Evolutionary conservation across 768 basidiomycete genomes (phyloP), one percentile per base, ranked within the genome.

Genomic region (Mycena sanguinolenta): DNA sequence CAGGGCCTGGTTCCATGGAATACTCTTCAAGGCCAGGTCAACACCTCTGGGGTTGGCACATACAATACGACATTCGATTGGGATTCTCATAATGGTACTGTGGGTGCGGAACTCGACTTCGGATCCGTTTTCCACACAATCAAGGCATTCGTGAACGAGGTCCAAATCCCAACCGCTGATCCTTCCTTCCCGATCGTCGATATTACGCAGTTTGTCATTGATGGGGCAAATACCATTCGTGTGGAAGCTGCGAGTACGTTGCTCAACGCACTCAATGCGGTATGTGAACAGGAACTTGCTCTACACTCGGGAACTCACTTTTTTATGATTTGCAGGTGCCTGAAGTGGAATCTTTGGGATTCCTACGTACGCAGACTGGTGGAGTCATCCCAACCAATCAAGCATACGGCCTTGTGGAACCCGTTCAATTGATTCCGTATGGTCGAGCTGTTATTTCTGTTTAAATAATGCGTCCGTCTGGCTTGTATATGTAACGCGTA

Each of bases 1-100:
- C 58, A 63, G 30, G 72, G 72, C 4, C 55, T 73, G 21, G 69
- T 73, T 14, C 69, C 72, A 32, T 73, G 72, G 72, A 58, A 60
- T 23, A 17, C 39, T 7, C 65, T 73, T 34, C 55, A 32, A 21
- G 72, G 72, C 0, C 59, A 67, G 19, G 59, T 32, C 0, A 70
- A 70, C 44, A 60, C 67, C 21, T 70, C 69, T 10, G 69, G 72
- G 7, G 72, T 73, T 21, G 72, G 72, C 44, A 73, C 72, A 2
- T 73, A 73, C 36, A 57, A 66, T 19, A 61, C 69, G 6, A 54
- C 65, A 14, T 73, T 73, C 30, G 57, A 70, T 16, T 73, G 72
- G 72, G 39, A 52, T 44, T 27, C 25, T 4, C 63, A 67, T 3
- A 62, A 67, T 19, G 61, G 57, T 23, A 60, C 46, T 17, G 72